Evolutionary conservation across 208 protist genomes (phyloP).

Genomic region (Leishmania major): DNA sequence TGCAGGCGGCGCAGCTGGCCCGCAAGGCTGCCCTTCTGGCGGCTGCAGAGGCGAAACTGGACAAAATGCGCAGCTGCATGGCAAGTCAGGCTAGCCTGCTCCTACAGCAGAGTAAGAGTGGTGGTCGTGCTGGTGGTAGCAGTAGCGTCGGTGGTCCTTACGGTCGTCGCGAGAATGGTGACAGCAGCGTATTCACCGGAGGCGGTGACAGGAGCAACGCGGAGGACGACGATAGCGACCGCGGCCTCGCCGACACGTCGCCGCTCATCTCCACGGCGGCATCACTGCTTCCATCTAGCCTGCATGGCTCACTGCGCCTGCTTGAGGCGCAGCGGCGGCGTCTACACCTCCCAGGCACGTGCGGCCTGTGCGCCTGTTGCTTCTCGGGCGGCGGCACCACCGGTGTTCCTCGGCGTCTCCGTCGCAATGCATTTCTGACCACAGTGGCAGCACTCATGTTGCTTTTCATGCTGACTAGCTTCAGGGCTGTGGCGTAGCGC

Average conservation of each 20-base stretch:
- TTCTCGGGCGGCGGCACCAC: constrained; percentile 19
- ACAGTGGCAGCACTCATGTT: constrained; percentile 18
- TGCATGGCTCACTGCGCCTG: constrained; percentile 26
- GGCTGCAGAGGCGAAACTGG: constrained; percentile 51
- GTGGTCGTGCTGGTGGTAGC: background rate
- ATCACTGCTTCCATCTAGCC: constrained; percentile 20
- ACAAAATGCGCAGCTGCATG: constrained; percentile 65
- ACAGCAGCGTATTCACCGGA: constrained; percentile 1
- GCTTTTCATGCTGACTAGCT: constrained; percentile 14
- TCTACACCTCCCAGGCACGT: constrained; percentile 25
- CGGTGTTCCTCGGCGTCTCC: constrained; percentile 14
- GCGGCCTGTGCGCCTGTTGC: constrained; percentile 15
- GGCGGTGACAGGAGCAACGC: background rate
- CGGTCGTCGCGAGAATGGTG: background rate
- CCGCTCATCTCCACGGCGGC: constrained; percentile 25
- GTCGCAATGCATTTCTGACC: constrained; percentile 10
- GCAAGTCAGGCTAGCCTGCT: constrained; percentile 63
- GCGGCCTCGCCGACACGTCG: constrained; percentile 18
- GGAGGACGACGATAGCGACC: constrained; percentile 4
- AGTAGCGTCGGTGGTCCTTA: constrained; percentile 3
- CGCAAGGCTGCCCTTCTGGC: constrained; percentile 43
- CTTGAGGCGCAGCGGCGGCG: constrained; percentile 19
- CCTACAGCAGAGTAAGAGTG: constrained; percentile 26
- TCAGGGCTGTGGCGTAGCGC: background rate
- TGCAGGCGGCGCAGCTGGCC: constrained; percentile 34